A percentile compares a stretch with the other conserved stretches of the same genome.
Conservation (phyloP, 805 yeast species). For the Yarrowia hollandica region DNA sequence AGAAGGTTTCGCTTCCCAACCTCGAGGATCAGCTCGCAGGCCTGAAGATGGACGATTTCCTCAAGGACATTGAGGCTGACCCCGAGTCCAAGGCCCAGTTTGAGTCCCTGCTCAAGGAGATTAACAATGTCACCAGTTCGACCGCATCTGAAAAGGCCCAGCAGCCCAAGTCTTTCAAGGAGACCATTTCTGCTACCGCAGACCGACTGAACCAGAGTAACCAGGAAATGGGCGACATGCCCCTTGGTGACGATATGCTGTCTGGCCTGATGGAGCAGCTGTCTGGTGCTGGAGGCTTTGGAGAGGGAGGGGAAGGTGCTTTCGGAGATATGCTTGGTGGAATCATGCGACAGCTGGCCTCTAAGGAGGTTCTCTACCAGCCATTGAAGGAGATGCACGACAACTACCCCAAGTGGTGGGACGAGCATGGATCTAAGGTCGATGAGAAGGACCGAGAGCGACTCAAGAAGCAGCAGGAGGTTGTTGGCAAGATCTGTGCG, state of each 20-base stretch:
- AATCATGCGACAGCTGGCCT: slow-evolving; percentile 76
- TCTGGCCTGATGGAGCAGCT: slow-evolving; percentile 69
- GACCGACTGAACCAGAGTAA: slow-evolving; percentile 76
- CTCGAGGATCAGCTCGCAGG: slow-evolving; percentile 45
- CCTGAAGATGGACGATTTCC: slow-evolving; percentile 47
- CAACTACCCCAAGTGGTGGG: slow-evolving; percentile 72
- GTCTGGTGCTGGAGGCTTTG: slow-evolving; percentile 40
- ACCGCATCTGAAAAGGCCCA: slow-evolving; percentile 9
- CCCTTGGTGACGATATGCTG: slow-evolving; percentile 51
- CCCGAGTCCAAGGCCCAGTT: slow-evolving; percentile 55
- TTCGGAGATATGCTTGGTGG: slow-evolving; percentile 66
- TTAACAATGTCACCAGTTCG: slow-evolving; percentile 20
- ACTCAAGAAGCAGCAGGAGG: slow-evolving; percentile 61
- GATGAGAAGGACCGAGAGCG: slow-evolving; percentile 50
- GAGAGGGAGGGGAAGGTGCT: slow-evolving; percentile 41
- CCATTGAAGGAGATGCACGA: slow-evolving; percentile 79
- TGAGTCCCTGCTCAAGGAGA: slow-evolving; percentile 44
- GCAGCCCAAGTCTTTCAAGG: slow-evolving; percentile 50
- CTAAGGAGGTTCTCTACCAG: slow-evolving; percentile 82
- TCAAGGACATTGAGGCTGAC: slow-evolving; percentile 52
- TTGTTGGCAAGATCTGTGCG: slow-evolving; percentile 60
- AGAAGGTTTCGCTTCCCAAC: slow-evolving; percentile 38
- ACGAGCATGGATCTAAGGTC: slow-evolving; percentile 50
- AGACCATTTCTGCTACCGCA: slow-evolving; percentile 76
- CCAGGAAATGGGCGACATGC: slow-evolving; percentile 50